Base-by-base conservation (phyloP, 768 basidiomycete species). In the Podaxis rugospora region DNA sequence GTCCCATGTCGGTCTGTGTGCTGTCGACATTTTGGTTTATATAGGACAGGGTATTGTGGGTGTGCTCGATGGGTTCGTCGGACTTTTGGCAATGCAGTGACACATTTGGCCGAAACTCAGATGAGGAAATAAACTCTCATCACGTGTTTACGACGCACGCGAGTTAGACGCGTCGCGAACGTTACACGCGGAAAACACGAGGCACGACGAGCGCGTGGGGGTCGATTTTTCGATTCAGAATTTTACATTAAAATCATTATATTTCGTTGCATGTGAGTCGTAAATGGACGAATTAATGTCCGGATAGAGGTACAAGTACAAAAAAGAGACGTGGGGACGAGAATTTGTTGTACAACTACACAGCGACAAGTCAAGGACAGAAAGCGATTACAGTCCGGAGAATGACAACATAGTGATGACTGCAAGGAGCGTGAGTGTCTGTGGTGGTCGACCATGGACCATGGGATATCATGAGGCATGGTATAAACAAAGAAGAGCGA, bases 1-100 rank as follows among this genome's bases (percentile, higher is more conserved):
- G 66, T 95, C 92, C 95, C 95, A 98, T 85, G 93, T 95, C 67
- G 93, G 93, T 76, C 93, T 86, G 73, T 95, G 93, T 3, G 92
- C 92, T 78, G 91, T 94, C 56, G 92, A 93, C 92, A 93, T 92
- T 61, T 65, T 64, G 61, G 27, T 59, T 52, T 16, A 49, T 21
- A 7, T 39, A 27, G 28, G 21, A 23, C 51, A 49, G 47, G 2
- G 35, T 2, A 32, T 32, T 32, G 32, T 32, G 32, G 32, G 32
- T 32, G 9, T 32, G 7, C 32, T 32, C 9, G 32, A 32, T 58
- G 35, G 25, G 7, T 49, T 36, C 36, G 40, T 46, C 39, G 27
- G 61, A 18, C 40, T 56, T 56, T 54, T 35, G 39, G 18, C 37
- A 27, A 49, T 49, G 25, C 14, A 44, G 25, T 39, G 40, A 18